Evolutionary conservation across 768 basidiomycete species (phyloP).

Genomic region (Mycena sanguinolenta): DNA sequence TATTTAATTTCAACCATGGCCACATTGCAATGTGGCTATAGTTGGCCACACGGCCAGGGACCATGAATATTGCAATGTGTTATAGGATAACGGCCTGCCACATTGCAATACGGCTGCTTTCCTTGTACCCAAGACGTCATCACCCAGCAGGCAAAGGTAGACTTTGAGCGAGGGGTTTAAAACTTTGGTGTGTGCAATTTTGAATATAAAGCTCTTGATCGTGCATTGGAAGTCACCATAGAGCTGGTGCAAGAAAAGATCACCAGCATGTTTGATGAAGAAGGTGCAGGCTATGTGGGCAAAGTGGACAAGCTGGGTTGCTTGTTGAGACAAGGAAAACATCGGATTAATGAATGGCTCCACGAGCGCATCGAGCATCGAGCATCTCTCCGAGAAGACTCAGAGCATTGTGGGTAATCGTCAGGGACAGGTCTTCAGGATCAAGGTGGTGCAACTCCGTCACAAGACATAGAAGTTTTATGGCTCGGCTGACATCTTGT

Average conservation of each 20-base stretch:
- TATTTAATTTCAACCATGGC: no score
- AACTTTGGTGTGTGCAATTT: conserved; percentile 5
- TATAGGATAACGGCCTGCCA: no score
- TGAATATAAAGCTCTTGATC: conserved; percentile 7
- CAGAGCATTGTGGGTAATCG: background rate
- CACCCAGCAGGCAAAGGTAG: conserved; percentile 32
- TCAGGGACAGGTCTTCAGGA: no score
- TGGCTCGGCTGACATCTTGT: no score
- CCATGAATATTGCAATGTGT: no score
- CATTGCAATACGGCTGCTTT: no score
- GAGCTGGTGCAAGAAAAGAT: conserved; percentile 3
- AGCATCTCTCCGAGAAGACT: background rate
- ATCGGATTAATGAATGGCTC: background rate
- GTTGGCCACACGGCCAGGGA: no score
- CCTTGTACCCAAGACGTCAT: no score
- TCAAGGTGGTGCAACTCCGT: no score
- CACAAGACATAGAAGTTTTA: no score
- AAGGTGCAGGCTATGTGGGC: conserved; percentile 14
- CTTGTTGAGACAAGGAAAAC: conserved; percentile 23
- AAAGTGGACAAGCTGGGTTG: conserved; percentile 14
- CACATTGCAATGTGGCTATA: no score
- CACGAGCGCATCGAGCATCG: background rate
- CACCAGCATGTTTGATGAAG: conserved; percentile 13
- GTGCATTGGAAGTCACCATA: conserved; percentile 13
- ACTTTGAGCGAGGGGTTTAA: conserved; percentile 13